Evolutionary conservation across 2,329 filamentous ascomycete genomes (phyloP).

Genomic region (Fusarium zealandicum): DNA sequence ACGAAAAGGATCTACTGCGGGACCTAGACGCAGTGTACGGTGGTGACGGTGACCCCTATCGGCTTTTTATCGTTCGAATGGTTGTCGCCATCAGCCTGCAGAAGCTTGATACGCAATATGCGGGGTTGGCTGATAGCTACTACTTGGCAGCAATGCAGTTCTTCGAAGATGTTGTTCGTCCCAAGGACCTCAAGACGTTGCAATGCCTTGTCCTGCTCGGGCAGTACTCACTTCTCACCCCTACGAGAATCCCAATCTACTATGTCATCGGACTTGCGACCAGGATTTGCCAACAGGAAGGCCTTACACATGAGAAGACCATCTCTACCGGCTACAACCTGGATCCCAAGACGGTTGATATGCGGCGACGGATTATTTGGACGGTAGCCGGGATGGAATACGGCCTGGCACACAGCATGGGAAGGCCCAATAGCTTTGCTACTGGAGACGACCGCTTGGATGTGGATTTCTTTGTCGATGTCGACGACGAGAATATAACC

Average conservation of each 20-base stretch:
- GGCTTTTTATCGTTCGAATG: slow-evolving; percentile 89
- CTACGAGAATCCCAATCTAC: slow-evolving; percentile 90
- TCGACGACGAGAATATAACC: slow-evolving; percentile 85
- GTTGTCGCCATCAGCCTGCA: slow-evolving; percentile 95
- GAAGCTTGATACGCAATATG: slow-evolving; percentile 86
- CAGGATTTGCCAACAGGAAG: slow-evolving; percentile 86
- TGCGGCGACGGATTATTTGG: slow-evolving; percentile 90
- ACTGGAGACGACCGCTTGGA: slow-evolving; percentile 83
- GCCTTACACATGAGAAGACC: slow-evolving; percentile 87
- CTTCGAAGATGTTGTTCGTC: slow-evolving; percentile 81
- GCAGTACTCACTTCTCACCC: slow-evolving; percentile 91
- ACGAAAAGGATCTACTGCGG: slow-evolving; percentile 78
- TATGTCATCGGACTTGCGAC: slow-evolving; percentile 90
- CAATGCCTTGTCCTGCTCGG: slow-evolving; percentile 89
- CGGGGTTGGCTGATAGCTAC: slow-evolving; percentile 93
- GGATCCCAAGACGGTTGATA: slow-evolving; percentile 81
- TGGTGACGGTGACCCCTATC: slow-evolving; percentile 77
- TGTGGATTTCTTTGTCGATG: slow-evolving; percentile 82
- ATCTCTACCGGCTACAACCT: slow-evolving; percentile 70
- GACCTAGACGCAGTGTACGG: slow-evolving; percentile 84
- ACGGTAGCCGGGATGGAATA: slow-evolving; percentile 88
- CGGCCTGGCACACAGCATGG: slow-evolving; percentile 85
- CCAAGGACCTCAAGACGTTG: slow-evolving; percentile 89
- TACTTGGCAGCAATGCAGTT: slow-evolving; percentile 88
- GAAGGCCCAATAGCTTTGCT: slow-evolving; percentile 84